Evolutionary conservation across 164 flowering plant species (phyloP).

Genomic region (Aristolochia californica): DNA sequence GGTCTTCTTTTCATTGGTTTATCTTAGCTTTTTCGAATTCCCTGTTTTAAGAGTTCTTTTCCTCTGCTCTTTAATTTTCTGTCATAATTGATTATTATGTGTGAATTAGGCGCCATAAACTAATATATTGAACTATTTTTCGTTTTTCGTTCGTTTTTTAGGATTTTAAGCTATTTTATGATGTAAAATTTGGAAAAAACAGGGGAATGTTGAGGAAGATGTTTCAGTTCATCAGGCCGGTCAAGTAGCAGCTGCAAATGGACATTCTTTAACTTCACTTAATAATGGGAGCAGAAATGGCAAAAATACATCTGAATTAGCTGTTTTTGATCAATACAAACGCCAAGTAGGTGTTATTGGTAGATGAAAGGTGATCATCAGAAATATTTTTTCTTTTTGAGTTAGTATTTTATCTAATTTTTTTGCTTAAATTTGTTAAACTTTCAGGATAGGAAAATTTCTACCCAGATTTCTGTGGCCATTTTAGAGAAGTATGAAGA

Average conservation of each 20-base stretch:
- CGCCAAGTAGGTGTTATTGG: constrained; percentile 36
- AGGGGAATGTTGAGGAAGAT: constrained; percentile 17
- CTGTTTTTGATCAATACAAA: constrained; percentile 70
- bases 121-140: not conserved
- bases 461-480: constrained; percentile 8
- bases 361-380: not conserved
- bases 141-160: constrained; percentile 6
- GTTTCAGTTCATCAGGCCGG: constrained; percentile 10
- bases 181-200: constrained; percentile 88
- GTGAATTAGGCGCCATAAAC: too few species aligned
- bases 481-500: constrained; percentile 11
- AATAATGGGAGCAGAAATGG: constrained; percentile 44
- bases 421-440: not conserved
- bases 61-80: too few species aligned
- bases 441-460: constrained; percentile 13
- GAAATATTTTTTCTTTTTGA: too few species aligned
- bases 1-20: too few species aligned
- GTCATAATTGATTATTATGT: too few species aligned
- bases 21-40: too few species aligned
- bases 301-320: constrained; percentile 44
- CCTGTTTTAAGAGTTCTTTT: too few species aligned
- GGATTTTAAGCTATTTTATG: constrained; percentile 89
- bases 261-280: constrained; percentile 16
- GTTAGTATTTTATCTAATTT: too few species aligned
- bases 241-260: constrained; percentile 24